phyloP scores from a whole-genome alignment of 2,329 filamentous ascomycete species.

The Pochonia chlamydosporia region DNA sequence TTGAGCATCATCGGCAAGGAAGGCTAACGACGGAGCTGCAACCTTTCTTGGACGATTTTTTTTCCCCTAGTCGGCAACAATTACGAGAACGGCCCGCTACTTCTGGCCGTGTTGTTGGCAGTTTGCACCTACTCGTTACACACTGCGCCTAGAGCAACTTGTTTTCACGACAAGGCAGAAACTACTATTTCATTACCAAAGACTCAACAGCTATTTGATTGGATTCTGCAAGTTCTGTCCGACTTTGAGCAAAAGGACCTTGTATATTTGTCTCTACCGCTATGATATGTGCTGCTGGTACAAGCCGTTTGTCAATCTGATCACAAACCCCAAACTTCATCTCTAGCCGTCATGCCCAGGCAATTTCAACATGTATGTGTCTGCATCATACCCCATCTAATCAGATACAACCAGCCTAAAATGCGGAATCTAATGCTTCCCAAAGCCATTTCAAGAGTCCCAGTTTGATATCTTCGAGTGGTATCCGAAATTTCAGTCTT shows the following conservation, averaged over 20 bases:
- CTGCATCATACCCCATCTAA: not conserved
- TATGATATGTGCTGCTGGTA: not conserved
- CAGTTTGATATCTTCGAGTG: slow-evolving; percentile 82
- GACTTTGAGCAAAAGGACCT: not conserved
- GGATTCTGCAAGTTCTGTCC: not conserved
- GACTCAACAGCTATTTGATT: not conserved
- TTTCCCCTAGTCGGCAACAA: too few relatives aligned
- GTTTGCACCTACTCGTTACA: not conserved
- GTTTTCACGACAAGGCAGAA: not conserved
- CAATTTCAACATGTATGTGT: slow-evolving; percentile 15
- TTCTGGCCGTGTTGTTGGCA: too few relatives aligned
- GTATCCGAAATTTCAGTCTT: slow-evolving; percentile 87
- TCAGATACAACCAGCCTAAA: not conserved
- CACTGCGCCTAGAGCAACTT: not conserved
- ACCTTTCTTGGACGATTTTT: not conserved
- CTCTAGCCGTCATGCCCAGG: slow-evolving; percentile 11
- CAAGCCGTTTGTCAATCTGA: not conserved
- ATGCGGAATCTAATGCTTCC: not conserved
- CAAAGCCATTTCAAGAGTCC: slow-evolving; percentile 39
- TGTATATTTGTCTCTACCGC: not conserved
- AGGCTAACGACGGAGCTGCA: too few relatives aligned
- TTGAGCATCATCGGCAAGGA: too few relatives aligned
- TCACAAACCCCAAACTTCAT: not conserved
- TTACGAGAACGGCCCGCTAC: too few relatives aligned
- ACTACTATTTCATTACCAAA: not conserved